These are phyloP conservation scores for Syzygium malaccense DNA, from an alignment of 441 rosid genomes.

Conservation along the genomic window DNA sequence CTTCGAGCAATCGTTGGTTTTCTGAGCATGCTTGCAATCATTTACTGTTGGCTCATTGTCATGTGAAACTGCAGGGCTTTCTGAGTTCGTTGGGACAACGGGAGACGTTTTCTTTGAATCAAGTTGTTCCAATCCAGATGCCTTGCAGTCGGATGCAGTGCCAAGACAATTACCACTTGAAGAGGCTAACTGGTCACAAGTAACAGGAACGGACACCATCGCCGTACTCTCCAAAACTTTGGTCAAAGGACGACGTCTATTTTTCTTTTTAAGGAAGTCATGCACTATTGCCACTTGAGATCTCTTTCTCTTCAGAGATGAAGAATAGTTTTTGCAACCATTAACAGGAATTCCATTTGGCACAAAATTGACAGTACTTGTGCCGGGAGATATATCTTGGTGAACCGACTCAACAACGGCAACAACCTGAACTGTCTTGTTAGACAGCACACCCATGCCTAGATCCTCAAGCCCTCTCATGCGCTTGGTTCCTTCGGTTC, in stretches of 20 bases:
- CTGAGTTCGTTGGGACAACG: slow-evolving; percentile 49
- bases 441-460: slow-evolving; percentile 47
- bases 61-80: slow-evolving; percentile 57
- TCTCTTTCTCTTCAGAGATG: slow-evolving; percentile 64
- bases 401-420: slow-evolving; percentile 19
- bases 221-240: slow-evolving; percentile 89
- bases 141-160: slow-evolving; percentile 52
- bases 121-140: slow-evolving; percentile 41
- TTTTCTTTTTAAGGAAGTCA: slow-evolving; percentile 63
- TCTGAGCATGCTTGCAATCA: slow-evolving; percentile 38
- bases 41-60: slow-evolving; percentile 46
- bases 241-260: slow-evolving; percentile 75
- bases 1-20: slow-evolving; percentile 36
- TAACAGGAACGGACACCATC: slow-evolving; percentile 77
- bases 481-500: slow-evolving; percentile 82
- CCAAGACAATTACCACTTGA: slow-evolving; percentile 41
- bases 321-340: slow-evolving; percentile 39
- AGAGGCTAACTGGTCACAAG: slow-evolving; percentile 55
- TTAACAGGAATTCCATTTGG: slow-evolving; percentile 44
- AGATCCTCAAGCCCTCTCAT: slow-evolving; percentile 99
- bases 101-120: slow-evolving; percentile 52
- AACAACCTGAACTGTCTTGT: slow-evolving; percentile 30
- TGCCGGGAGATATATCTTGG: slow-evolving; percentile 35
- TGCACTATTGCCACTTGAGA: slow-evolving; percentile 50
- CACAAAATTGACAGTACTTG: slow-evolving; percentile 30